Evolutionary conservation across 352 stramenopile genomes (phyloP), one percentile per base, ranked within the genome.

Genomic region (Globisporangium abappressorium): DNA sequence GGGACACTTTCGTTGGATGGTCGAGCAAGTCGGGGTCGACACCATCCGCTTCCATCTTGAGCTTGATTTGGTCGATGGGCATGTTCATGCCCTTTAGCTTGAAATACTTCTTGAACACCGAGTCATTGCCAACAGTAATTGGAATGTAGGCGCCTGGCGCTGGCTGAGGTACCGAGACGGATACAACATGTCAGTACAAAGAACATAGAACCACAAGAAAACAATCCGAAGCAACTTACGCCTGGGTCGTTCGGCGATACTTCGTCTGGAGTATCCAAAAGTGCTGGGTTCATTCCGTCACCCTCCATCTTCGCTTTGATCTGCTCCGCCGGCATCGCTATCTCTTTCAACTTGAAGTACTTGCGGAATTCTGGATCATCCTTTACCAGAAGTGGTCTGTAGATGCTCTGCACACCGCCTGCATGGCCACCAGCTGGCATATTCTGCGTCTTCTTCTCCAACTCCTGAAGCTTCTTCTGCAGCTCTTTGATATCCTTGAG

Each of bases 71-170:
- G 22, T 92, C 82, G 15, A 90, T 54, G 0, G 87, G 76, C 87
- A 96, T 94, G 70, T 85, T 76, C 84, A 95, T 88, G 15, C 59
- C 72, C 71, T 93, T 93, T 34, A 96, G 75, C 74, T 95, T 92
- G 69, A 95, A 94, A 69, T 93, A 96, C 69, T 93, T 93, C 53
- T 84, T 86, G 61, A 92, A 91, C 34, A 71, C 86, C 12, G 85
- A 80, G 63, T 96, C 89, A 38, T 98, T 85, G 3, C 73, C 77
- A 22, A 91, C 82, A 5, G 84, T 87, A 73, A 94, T 75, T 3
- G 80, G 79, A 5, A 87, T 79, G 70, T 94, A 92, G 15, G 79
- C 82, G 6, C 82, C 77, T 58, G 89, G 84, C 15, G 84, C 70
- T 49, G 87, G 74, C 84, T 93, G 64, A 14, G 73, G 1, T 56